Percentiles rank a stretch among this genome's conserved stretches.
These are phyloP conservation scores for Mycocentrospora acerina DNA, from an alignment of 2,329 filamentous ascomycete species.

Conservation along the genomic window DNA sequence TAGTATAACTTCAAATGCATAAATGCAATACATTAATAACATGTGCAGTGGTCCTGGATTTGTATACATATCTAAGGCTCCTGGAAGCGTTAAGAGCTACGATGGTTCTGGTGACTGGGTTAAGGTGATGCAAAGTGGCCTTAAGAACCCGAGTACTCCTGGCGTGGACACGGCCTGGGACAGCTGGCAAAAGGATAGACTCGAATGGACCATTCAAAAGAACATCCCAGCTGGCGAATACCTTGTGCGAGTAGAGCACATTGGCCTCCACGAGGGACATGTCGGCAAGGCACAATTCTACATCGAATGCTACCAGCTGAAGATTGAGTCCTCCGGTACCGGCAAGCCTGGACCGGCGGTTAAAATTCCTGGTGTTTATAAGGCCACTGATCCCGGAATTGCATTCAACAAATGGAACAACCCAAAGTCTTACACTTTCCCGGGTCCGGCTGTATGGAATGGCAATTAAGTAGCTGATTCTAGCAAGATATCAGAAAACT, in stretches of 20 bases:
- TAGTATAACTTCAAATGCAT: no score
- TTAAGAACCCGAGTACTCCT: conserved; percentile 26
- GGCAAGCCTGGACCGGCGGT: conserved; percentile 49
- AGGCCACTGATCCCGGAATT: conserved; percentile 51
- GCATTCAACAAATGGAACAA: conserved; percentile 49
- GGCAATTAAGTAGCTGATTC: no score
- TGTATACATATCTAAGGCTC: conserved; percentile 48
- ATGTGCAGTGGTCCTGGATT: conserved; percentile 41
- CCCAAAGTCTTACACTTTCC: conserved; percentile 34
- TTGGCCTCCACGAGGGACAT: conserved; percentile 35
- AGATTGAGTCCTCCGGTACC: conserved; percentile 45
- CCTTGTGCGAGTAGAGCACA: conserved; percentile 40
- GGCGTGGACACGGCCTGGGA: conserved; percentile 30
- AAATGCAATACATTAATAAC: no score
- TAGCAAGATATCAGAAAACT: no score
- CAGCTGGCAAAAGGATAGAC: conserved; percentile 44
- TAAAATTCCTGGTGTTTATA: conserved; percentile 54
- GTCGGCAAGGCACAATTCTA: conserved; percentile 37
- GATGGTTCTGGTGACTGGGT: conserved; percentile 61
- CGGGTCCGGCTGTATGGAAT: conserved; percentile 32
- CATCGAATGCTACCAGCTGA: conserved; percentile 48
- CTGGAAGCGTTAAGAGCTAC: conserved; percentile 67
- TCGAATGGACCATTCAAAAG: conserved; percentile 48
- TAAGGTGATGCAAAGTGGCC: conserved; percentile 38
- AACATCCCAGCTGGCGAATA: conserved; percentile 44